These are phyloP conservation scores for Scheffersomyces ergatensis DNA, from an alignment of 805 yeast species.

Conservation along the genomic window DNA sequence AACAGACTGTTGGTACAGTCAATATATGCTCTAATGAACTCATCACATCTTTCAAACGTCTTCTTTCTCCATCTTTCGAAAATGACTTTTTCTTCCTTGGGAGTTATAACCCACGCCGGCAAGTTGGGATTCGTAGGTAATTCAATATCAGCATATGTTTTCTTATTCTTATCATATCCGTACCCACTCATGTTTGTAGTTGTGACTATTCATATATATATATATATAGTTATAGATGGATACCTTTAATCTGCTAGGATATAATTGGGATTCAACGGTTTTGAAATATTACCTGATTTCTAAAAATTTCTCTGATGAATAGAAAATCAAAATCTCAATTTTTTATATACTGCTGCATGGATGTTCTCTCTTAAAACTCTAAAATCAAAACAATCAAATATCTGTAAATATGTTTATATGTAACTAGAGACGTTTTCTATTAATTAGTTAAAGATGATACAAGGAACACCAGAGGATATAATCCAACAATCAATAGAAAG, in stretches of 20 bases:
- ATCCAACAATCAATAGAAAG: constrained; percentile 7
- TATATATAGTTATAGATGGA: too few species aligned
- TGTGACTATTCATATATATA: too few species aligned
- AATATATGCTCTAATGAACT: constrained; percentile 64
- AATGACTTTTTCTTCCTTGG: constrained; percentile 71
- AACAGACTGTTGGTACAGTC: constrained; percentile 58
- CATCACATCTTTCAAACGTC: constrained; percentile 68
- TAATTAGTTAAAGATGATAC: neutral
- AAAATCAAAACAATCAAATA: too few species aligned
- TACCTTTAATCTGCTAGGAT: too few species aligned
- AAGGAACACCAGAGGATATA: constrained; percentile 7
- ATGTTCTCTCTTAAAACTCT: too few species aligned
- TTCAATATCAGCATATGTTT: constrained; percentile 35
- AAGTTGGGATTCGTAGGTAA: constrained; percentile 44
- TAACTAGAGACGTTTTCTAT: too few species aligned
- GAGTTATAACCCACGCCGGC: constrained; percentile 76
- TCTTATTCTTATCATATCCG: constrained; percentile 21
- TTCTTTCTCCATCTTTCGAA: constrained; percentile 66
- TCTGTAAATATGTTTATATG: too few species aligned
- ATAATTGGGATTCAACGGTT: too few species aligned
- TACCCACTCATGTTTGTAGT: neutral
- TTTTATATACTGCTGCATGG: too few species aligned
- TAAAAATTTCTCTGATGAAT: too few species aligned
- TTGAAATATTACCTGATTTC: too few species aligned
- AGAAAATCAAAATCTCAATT: too few species aligned